phyloP scores from a whole-genome alignment of 169 alveolate species.

The Cytauxzoon felis region DNA sequence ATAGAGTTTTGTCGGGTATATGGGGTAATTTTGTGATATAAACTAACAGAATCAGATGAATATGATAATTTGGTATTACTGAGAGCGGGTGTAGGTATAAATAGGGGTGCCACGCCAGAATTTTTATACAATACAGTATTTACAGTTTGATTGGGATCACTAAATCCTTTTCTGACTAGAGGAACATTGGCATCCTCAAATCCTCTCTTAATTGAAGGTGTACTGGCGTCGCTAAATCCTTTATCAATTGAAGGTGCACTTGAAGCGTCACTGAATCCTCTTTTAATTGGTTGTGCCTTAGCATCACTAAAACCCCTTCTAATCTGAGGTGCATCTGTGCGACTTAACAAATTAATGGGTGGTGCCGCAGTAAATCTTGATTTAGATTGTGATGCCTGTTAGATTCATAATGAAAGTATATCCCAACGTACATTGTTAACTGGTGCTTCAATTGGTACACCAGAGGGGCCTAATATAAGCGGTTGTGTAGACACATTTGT shows the following conservation, averaged over 20 bases:
- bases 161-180: not conserved
- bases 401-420: too few relatives aligned
- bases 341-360: too few relatives aligned
- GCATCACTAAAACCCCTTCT: too few relatives aligned
- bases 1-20: not conserved
- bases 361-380: too few relatives aligned
- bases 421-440: not conserved
- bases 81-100: conserved; percentile 55
- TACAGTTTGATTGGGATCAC: conserved; percentile 5
- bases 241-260: too few relatives aligned
- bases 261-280: conserved; percentile 27
- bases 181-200: conserved; percentile 14
- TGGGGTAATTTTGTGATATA: not conserved
- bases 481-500: conserved; percentile 15
- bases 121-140: conserved; percentile 36
- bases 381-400: too few relatives aligned
- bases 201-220: not conserved
- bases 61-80: conserved; percentile 45
- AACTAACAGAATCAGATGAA: conserved; percentile 32
- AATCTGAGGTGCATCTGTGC: too few relatives aligned
- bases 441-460: conserved; percentile 25
- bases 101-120: conserved; percentile 46
- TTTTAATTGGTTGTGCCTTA: not conserved
- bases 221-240: too few relatives aligned
- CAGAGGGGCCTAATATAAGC: conserved; percentile 39